These are phyloP conservation scores for Urostyla sp. DNA, from an alignment of 73 alveolate genomes.

Conservation along the genomic window DNA sequence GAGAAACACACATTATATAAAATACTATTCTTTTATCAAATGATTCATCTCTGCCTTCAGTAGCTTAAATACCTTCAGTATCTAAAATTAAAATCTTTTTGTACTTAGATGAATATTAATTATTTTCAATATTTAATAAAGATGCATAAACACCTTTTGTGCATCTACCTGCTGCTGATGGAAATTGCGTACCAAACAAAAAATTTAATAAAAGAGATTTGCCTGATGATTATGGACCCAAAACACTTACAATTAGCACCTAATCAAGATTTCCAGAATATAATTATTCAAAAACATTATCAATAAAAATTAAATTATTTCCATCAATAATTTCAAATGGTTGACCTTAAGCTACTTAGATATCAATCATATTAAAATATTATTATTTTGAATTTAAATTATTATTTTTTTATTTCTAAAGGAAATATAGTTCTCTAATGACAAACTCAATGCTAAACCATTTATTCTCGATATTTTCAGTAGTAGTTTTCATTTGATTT, in stretches of 20 bases:
- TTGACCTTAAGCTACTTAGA: neutral
- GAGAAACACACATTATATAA: slow-evolving; percentile 34
- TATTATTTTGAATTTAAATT: neutral
- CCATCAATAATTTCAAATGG: slow-evolving; percentile 58
- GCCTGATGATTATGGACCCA: slow-evolving; percentile 74
- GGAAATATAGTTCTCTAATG: neutral
- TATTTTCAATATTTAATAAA: slow-evolving; percentile 34
- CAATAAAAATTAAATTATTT: slow-evolving; percentile 3
- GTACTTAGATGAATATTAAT: neutral
- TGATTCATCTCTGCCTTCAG: slow-evolving; percentile 70
- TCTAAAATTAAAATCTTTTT: slow-evolving; percentile 63
- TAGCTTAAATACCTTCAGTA: slow-evolving; percentile 71
- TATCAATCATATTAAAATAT: neutral
- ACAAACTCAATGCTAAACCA: slow-evolving; percentile 17
- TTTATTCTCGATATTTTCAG: neutral
- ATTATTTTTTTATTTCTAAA: neutral
- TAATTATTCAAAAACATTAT: neutral
- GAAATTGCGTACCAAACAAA: slow-evolving; percentile 47
- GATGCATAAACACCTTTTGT: slow-evolving; percentile 70
- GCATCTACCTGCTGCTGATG: slow-evolving; percentile 50
- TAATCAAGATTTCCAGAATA: neutral
- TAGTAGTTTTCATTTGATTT: neutral
- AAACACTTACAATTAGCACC: slow-evolving; percentile 58
- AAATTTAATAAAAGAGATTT: slow-evolving; percentile 49
- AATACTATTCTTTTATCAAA: slow-evolving; percentile 71